These are phyloP conservation scores for Paspalum vaginatum DNA, from an alignment of 176 grass and related monocot species.

Conservation along the genomic window DNA sequence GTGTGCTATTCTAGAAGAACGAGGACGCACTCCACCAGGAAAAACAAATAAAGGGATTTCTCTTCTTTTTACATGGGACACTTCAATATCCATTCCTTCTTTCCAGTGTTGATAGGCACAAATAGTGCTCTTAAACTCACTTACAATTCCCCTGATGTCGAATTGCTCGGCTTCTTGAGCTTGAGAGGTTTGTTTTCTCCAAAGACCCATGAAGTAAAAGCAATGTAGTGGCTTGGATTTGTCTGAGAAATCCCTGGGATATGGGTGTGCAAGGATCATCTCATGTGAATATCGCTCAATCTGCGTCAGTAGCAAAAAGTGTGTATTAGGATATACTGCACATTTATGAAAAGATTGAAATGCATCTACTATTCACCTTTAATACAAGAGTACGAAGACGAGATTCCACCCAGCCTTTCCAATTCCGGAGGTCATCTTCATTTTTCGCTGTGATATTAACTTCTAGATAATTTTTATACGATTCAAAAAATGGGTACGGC, in stretches of 20 bases:
- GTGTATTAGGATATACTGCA: conserved; percentile 9
- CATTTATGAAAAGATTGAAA: conserved; percentile 28
- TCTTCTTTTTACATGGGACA: conserved; percentile 83
- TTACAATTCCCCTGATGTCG: conserved; percentile 82
- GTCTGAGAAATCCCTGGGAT: conserved; percentile 78
- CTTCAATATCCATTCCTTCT: conserved; percentile 82
- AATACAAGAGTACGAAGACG: conserved; percentile 82
- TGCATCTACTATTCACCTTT: conserved; percentile 59
- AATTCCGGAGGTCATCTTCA: conserved; percentile 87
- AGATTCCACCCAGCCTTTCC: conserved; percentile 98
- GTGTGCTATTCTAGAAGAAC: conserved; percentile 44
- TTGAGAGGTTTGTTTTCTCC: conserved; percentile 68
- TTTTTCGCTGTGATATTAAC: conserved; percentile 75
- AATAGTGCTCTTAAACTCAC: conserved; percentile 78
- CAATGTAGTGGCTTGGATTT: conserved; percentile 58
- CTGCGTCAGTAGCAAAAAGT: conserved; percentile 39
- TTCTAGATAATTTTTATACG: conserved; percentile 84
- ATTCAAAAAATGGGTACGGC: conserved; percentile 90
- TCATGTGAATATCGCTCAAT: conserved; percentile 73
- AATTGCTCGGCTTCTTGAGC: conserved; percentile 79
- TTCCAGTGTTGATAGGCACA: conserved; percentile 55
- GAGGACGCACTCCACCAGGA: conserved; percentile 70
- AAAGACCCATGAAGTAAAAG: conserved; percentile 86
- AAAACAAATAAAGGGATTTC: conserved; percentile 83
- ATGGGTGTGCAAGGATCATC: conserved; percentile 74